Conservation (phyloP, 1,284 basidiomycete genomes). For the Microbotryomycetes sp. region DNA sequence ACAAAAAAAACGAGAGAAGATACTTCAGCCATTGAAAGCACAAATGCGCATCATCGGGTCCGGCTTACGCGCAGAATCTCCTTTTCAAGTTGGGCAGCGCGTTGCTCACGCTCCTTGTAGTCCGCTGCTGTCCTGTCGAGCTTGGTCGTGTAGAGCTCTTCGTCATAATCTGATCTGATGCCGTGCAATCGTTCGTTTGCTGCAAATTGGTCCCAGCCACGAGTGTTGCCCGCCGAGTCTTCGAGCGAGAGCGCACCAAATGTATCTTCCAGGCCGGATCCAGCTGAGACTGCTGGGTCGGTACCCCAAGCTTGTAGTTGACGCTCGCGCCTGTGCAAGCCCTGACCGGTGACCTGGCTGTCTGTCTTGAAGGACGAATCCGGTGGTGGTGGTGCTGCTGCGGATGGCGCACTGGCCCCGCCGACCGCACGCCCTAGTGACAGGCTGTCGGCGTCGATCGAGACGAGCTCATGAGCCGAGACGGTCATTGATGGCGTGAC, state of each 20-base stretch:
- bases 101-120: slow-evolving; percentile 79
- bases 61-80: slow-evolving; percentile 60
- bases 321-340: slow-evolving; percentile 40
- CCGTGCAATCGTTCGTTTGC: slow-evolving; percentile 91
- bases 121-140: slow-evolving; percentile 77
- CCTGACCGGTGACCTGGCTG: slow-evolving; percentile 63
- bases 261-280: slow-evolving; percentile 3
- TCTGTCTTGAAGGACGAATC: slow-evolving; percentile 89
- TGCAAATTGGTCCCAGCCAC: slow-evolving; percentile 90
- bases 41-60: background rate
- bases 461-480: slow-evolving; percentile 26
- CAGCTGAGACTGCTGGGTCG: background rate
- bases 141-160: slow-evolving; percentile 91
- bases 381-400: too few species aligned
- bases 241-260: slow-evolving; percentile 23
- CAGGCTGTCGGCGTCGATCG: slow-evolving; percentile 25
- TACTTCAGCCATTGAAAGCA: too few species aligned
- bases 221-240: slow-evolving; percentile 44
- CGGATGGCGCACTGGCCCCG: background rate
- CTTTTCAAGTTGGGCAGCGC: slow-evolving; percentile 78
- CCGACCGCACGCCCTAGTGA: slow-evolving; percentile 5
- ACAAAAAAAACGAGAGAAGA: too few species aligned
- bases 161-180: slow-evolving; percentile 82
- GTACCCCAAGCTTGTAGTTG: slow-evolving; percentile 34
- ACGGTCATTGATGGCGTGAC: slow-evolving; percentile 23